phyloP scores from a whole-genome alignment of 768 basidiomycete species.

The Harrya chromipes region DNA sequence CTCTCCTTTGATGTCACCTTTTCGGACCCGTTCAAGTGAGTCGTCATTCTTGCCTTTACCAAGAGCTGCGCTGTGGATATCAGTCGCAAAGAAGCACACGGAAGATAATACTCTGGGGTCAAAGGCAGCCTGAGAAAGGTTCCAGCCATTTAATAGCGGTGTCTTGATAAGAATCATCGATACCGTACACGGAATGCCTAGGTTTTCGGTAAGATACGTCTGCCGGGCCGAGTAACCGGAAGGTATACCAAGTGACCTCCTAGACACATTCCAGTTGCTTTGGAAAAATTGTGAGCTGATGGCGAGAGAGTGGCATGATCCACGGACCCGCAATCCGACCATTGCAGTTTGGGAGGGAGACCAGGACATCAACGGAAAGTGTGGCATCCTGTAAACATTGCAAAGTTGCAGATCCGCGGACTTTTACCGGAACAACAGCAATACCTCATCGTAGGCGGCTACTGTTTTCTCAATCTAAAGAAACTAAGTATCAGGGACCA shows the following conservation, averaged over 20 bases:
- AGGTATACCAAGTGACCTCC: constrained; percentile 77
- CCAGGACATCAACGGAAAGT: constrained; percentile 71
- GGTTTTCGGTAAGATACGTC: constrained; percentile 1
- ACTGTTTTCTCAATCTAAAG: constrained; percentile 84
- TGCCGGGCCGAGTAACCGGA: not conserved
- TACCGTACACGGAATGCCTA: constrained; percentile 51
- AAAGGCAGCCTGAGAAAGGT: constrained; percentile 68
- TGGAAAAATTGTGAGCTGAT: constrained; percentile 5
- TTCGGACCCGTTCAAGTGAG: constrained; percentile 66
- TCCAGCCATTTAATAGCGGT: not conserved
- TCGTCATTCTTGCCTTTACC: constrained; percentile 85
- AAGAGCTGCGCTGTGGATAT: constrained; percentile 84
- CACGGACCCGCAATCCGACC: constrained; percentile 80
- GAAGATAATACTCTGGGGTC: constrained; percentile 78
- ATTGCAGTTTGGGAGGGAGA: constrained; percentile 76
- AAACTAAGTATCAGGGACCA: constrained; percentile 4
- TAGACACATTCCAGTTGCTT: constrained; percentile 89
- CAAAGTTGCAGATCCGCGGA: constrained; percentile 2
- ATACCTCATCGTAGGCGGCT: constrained; percentile 84
- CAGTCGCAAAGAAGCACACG: constrained; percentile 95
- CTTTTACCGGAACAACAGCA: not conserved
- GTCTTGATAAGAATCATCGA: not conserved
- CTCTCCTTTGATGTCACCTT: constrained; percentile 85
- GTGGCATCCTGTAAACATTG: constrained; percentile 61
- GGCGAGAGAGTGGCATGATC: not conserved